Base-by-base conservation (phyloP, 2,329 filamentous ascomycete genomes). In the Monilinia polystroma region DNA sequence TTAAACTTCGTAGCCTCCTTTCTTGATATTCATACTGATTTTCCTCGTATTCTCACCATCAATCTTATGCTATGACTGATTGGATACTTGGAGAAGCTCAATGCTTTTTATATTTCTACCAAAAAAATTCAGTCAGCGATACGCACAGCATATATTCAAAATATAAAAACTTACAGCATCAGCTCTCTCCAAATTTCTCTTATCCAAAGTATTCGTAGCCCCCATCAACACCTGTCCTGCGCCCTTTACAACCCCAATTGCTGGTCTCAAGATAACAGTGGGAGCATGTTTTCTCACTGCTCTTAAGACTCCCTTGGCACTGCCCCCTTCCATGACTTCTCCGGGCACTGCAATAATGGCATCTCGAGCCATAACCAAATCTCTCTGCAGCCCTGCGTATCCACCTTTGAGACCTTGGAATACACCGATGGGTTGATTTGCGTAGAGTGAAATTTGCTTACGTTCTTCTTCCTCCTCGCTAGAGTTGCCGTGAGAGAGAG, bases 271-370 rank as follows among this genome's bases (percentile, higher is more conserved):
- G 63, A 99, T 90, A 26, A 98, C 92, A 0, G 93, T 97, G n/a
- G 95, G 95, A 41, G 93, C 93, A 72, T 91, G 87, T 77, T 85
- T 89, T 68, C 89, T 83, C 23, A 99, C 87, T 1, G 90, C 93
- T 74, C 82, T 87, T 18, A 92, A 92, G 1, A 91, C 92, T 2
- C 91, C 92, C 53, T 88, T 86, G 0, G 94, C 93, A 68, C 87
- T 93, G 29, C 87, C 86, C 73, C 90, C 93, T 74, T 97, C 93
- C 82, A 96, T 89, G 0, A 96, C 86, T 76, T 98, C 94, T 0
- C 90, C 91, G 0, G 95, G 94, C 35, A 99, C 92, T 1, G 94
- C 95, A 73, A 99, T 94, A 67, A 99, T 92, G 12, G 94, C 95
- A 78, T 99, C 93, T 66, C 89, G 84, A 0, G 95, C 92, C 55